Evolutionary conservation across 2,329 filamentous ascomycete species (phyloP).

Genomic region (Graphilbum sp.): DNA sequence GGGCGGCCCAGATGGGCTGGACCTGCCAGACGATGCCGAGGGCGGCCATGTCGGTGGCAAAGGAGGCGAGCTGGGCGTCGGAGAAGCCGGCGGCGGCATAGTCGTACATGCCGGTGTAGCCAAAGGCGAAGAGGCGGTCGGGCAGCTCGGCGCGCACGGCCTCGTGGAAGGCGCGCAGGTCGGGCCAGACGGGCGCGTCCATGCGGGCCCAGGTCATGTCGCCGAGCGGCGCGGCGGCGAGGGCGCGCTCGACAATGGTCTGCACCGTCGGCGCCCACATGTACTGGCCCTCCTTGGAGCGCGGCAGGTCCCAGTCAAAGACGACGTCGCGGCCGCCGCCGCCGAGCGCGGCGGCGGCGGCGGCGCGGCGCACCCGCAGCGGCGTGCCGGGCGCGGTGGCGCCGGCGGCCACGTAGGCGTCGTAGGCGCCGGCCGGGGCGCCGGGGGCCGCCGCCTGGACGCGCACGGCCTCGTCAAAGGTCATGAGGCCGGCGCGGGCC

Average conservation of each 20-base stretch:
- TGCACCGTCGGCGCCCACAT: slow-evolving; percentile 7
- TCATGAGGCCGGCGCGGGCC: slow-evolving; percentile 2
- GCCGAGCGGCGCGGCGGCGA: slow-evolving; percentile 4
- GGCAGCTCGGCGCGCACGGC: slow-evolving; percentile 18
- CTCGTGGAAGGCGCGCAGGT: slow-evolving; percentile 20
- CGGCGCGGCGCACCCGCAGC: neutral
- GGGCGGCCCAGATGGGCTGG: slow-evolving; percentile 21
- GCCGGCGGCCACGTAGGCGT: neutral
- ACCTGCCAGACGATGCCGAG: slow-evolving; percentile 23
- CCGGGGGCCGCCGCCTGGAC: no score
- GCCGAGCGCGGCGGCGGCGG: slow-evolving; percentile 1
- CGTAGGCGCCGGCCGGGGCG: neutral
- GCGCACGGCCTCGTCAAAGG: slow-evolving; percentile 4
- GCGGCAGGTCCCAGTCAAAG: slow-evolving; percentile 9
- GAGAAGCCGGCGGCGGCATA: slow-evolving; percentile 19
- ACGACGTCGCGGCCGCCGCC: slow-evolving; percentile 2
- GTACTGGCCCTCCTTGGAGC: slow-evolving; percentile 7
- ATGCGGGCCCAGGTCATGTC: slow-evolving; percentile 8
- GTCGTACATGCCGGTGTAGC: slow-evolving; percentile 21
- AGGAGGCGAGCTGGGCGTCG: slow-evolving; percentile 14
- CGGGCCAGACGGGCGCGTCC: slow-evolving; percentile 15
- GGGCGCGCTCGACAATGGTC: slow-evolving; percentile 7
- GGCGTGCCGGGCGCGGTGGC: neutral
- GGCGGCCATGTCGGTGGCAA: slow-evolving; percentile 18
- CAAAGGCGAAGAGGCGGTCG: slow-evolving; percentile 21